These are phyloP conservation scores for Silene noctiflora DNA, from an alignment of 179 eudicot species.

Conservation along the genomic window DNA sequence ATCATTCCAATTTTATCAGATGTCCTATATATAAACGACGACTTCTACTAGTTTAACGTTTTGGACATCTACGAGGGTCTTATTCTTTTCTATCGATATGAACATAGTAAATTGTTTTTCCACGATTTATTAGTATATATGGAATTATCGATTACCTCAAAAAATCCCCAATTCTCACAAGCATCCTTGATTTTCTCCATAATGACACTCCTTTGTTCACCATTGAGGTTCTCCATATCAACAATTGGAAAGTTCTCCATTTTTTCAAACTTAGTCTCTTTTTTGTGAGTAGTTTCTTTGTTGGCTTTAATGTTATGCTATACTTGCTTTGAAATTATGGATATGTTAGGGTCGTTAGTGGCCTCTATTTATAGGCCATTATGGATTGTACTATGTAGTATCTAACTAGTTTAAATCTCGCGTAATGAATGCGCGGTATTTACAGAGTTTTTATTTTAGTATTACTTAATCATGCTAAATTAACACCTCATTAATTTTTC, in stretches of 20 bases:
- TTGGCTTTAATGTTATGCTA: background rate
- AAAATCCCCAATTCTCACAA: constrained; percentile 77
- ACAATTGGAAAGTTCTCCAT: constrained; percentile 65
- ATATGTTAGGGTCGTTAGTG: background rate
- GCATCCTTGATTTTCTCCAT: constrained; percentile 60
- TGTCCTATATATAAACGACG: background rate
- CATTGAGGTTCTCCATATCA: constrained; percentile 60
- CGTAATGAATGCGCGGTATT: too few relatives aligned
- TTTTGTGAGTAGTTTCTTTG: constrained; percentile 11
- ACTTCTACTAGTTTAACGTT: background rate
- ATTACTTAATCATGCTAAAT: too few relatives aligned
- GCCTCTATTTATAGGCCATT: constrained; percentile 23
- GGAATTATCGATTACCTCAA: constrained; percentile 42
- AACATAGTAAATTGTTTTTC: background rate
- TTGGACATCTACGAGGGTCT: background rate
- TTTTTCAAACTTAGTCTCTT: constrained; percentile 11
- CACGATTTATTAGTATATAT: background rate
- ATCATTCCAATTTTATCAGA: background rate
- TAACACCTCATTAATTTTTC: too few relatives aligned
- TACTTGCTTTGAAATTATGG: constrained; percentile 12
- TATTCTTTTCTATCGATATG: background rate
- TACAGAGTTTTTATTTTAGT: too few relatives aligned
- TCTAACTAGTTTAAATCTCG: too few relatives aligned
- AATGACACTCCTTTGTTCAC: constrained; percentile 41
- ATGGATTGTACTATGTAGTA: background rate